Evolutionary conservation across 2,329 filamentous ascomycete genomes (phyloP).

Genomic region (Fusarium udum): DNA sequence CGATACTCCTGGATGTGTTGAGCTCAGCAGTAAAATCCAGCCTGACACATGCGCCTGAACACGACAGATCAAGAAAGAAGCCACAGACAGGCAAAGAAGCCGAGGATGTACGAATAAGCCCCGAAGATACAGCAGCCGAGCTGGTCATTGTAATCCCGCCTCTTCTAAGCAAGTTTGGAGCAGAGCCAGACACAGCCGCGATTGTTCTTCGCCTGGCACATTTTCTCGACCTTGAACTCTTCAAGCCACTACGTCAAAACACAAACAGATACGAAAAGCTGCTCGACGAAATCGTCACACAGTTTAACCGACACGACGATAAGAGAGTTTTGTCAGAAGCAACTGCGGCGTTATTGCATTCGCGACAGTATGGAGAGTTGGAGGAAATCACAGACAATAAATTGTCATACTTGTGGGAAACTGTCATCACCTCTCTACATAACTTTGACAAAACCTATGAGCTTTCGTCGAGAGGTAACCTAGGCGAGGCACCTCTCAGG

Average conservation of each 20-base stretch:
- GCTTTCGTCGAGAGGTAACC: conserved; percentile 74
- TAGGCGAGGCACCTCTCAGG: conserved; percentile 71
- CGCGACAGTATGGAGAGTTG: conserved; percentile 86
- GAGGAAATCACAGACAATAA: conserved; percentile 86
- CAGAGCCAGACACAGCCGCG: conserved; percentile 85
- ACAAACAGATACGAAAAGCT: conserved; percentile 81
- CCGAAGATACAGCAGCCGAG: conserved; percentile 81
- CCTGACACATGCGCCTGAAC: conserved; percentile 72
- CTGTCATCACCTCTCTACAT: conserved; percentile 76
- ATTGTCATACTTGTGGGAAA: conserved; percentile 86
- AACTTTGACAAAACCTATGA: conserved; percentile 76
- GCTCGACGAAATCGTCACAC: conserved; percentile 90
- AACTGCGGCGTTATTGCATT: conserved; percentile 82
- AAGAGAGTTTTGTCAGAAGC: conserved; percentile 86
- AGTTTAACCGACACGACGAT: conserved; percentile 93
- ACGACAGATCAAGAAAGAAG: conserved; percentile 67
- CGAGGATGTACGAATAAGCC: conserved; percentile 45
- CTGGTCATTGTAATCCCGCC: conserved; percentile 83
- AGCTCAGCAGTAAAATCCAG: conserved; percentile 82
- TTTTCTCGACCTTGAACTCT: conserved; percentile 84
- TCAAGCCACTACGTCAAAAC: conserved; percentile 89
- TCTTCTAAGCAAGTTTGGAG: conserved; percentile 91
- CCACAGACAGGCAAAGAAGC: conserved; percentile 71
- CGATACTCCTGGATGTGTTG: conserved; percentile 86
- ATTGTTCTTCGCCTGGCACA: conserved; percentile 87